Percentiles rank a stretch among this genome's conserved stretches.
These are phyloP conservation scores for Saprolegnia diclina DNA, from an alignment of 352 stramenopile genomes.

Conservation along the genomic window DNA sequence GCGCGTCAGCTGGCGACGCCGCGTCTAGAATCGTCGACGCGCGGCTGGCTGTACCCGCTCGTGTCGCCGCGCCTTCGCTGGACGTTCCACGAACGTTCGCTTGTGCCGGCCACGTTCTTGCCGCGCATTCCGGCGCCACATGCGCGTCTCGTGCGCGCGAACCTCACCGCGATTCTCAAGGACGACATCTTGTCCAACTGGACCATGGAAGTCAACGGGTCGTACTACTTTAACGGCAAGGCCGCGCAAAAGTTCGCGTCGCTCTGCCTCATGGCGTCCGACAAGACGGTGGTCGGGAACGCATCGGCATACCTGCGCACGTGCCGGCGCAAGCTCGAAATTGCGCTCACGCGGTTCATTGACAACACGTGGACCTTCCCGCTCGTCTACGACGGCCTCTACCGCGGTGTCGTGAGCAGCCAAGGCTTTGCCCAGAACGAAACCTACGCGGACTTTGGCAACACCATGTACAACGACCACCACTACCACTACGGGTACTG, in stretches of 20 bases:
- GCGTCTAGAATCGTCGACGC: constrained; percentile 46
- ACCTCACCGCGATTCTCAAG: constrained; percentile 30
- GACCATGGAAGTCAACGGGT: constrained; percentile 35
- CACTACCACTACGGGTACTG: constrained; percentile 82
- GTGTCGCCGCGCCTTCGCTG: constrained; percentile 32
- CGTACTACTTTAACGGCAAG: constrained; percentile 78
- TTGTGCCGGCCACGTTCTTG: constrained; percentile 24
- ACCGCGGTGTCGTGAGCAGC: constrained; percentile 51
- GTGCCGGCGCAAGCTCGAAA: constrained; percentile 55
- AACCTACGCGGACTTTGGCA: constrained; percentile 61
- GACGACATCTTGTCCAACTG: constrained; percentile 53
- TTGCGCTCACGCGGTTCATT: constrained; percentile 48
- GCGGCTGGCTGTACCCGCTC: constrained; percentile 46
- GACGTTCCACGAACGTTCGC: constrained; percentile 40
- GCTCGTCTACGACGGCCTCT: constrained; percentile 62
- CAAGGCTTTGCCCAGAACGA: constrained; percentile 43
- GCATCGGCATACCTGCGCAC: constrained; percentile 37
- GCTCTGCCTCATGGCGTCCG: constrained; percentile 60
- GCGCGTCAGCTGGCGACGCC: constrained; percentile 30
- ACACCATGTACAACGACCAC: constrained; percentile 77
- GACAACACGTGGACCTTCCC: constrained; percentile 44
- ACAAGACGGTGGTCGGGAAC: constrained; percentile 38
- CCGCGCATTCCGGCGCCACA: neutral
- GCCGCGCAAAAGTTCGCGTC: constrained; percentile 74
- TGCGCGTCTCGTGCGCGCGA: neutral